phyloP scores from a whole-genome alignment of 495 filamentous ascomycete genomes.

The Aspergillus homomorphus region DNA sequence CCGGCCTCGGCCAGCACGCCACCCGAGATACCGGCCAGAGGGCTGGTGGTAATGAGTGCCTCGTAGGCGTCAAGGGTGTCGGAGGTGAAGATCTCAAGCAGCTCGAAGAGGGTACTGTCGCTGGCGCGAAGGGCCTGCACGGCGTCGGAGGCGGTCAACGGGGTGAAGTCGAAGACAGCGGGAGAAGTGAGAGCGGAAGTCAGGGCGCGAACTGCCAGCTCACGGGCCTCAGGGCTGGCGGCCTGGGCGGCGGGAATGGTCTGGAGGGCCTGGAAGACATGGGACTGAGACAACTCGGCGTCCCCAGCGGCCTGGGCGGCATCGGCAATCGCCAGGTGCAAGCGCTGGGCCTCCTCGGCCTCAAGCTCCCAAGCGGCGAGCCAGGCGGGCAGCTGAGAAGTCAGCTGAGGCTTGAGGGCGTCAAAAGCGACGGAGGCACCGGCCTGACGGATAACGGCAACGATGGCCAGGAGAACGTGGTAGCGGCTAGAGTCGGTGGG shows the following conservation, averaged over 20 bases:
- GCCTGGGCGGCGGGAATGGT: slow-evolving; percentile 76
- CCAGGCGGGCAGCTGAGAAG: slow-evolving; percentile 73
- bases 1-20: slow-evolving; percentile 57
- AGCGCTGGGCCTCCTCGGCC: slow-evolving; percentile 72
- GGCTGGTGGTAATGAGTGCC: slow-evolving; percentile 65
- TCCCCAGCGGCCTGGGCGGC: slow-evolving; percentile 74
- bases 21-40: slow-evolving; percentile 41
- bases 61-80: slow-evolving; percentile 92
- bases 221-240: slow-evolving; percentile 65
- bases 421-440: slow-evolving; percentile 71
- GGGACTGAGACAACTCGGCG: slow-evolving; percentile 72
- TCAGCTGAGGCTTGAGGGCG: slow-evolving; percentile 71
- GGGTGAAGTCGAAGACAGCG: slow-evolving; percentile 87
- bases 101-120: slow-evolving; percentile 78
- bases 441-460: slow-evolving; percentile 71
- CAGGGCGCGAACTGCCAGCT: slow-evolving; percentile 78
- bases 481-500: slow-evolving; percentile 72
- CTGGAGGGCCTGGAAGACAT: slow-evolving; percentile 77
- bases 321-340: slow-evolving; percentile 76
- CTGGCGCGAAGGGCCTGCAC: slow-evolving; percentile 82
- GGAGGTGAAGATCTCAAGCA: slow-evolving; percentile 91
- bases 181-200: slow-evolving; percentile 74
- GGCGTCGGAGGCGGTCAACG: slow-evolving; percentile 79
- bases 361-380: slow-evolving; percentile 78
- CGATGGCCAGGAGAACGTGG: slow-evolving; percentile 81